Evolutionary conservation across 805 yeast genomes (phyloP).

Genomic region (Candida anglica): DNA sequence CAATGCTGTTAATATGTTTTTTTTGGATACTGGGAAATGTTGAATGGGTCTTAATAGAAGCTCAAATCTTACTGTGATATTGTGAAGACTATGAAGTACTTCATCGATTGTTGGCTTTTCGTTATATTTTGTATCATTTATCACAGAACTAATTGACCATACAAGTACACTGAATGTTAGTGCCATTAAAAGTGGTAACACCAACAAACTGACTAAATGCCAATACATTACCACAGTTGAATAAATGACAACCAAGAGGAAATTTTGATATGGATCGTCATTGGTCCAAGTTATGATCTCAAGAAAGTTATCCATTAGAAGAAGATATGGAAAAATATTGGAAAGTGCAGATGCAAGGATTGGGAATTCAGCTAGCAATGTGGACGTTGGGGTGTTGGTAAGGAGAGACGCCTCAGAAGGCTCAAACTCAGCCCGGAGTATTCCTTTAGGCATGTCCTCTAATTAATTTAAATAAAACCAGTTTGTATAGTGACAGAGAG

Average conservation of each 20-base stretch:
- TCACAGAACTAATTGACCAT: conserved; percentile 43
- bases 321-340: conserved; percentile 44
- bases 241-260: conserved; percentile 35
- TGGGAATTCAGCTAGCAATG: conserved; percentile 41
- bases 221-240: conserved; percentile 41
- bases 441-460: too few species aligned
- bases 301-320: conserved; percentile 40
- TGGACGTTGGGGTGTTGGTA: conserved; percentile 22
- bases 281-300: conserved; percentile 55
- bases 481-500: too few species aligned
- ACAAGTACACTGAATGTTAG: conserved; percentile 35
- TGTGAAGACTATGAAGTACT: conserved; percentile 43
- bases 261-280: conserved; percentile 45
- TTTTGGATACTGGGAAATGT: conserved; percentile 19
- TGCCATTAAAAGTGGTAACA: conserved; percentile 37
- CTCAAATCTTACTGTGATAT: conserved; percentile 40
- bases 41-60: conserved; percentile 37
- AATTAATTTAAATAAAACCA: too few species aligned
- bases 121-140: conserved; percentile 37
- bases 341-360: conserved; percentile 43
- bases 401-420: conserved; percentile 35
- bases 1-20: conserved; percentile 25
- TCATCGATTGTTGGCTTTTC: conserved; percentile 53
- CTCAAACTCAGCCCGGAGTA: conserved; percentile 25
- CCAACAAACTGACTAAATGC: conserved; percentile 28